A percentile compares a stretch with the other conserved stretches of the same genome.
Conservation (phyloP, 805 yeast genomes). For the Candida namnaoensis region DNA sequence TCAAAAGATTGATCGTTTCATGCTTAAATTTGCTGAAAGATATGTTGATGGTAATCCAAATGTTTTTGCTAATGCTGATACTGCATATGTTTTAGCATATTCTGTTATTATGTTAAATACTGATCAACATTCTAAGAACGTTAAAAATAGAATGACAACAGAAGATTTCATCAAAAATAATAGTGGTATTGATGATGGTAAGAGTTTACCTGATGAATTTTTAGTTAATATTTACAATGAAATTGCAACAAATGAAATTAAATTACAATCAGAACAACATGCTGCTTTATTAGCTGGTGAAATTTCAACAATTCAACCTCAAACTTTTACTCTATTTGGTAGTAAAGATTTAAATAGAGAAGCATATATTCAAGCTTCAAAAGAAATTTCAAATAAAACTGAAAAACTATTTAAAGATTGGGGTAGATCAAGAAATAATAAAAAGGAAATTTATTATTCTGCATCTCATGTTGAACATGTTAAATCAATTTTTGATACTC, state of each 20-base stretch:
- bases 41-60: constrained; percentile 82
- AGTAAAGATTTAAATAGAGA: constrained; percentile 67
- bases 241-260: constrained; percentile 78
- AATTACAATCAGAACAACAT: constrained; percentile 87
- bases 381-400: constrained; percentile 83
- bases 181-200: constrained; percentile 87
- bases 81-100: constrained; percentile 87
- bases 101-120: constrained; percentile 91
- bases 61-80: constrained; percentile 86
- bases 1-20: constrained; percentile 92
- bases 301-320: constrained; percentile 23
- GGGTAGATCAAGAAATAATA: constrained; percentile 37
- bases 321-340: constrained; percentile 50
- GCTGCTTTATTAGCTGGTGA: constrained; percentile 77
- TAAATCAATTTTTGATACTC: constrained; percentile 82
- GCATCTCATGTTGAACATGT: constrained; percentile 90
- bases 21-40: constrained; percentile 95
- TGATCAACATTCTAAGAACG: constrained; percentile 84
- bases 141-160: constrained; percentile 78
- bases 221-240: constrained; percentile 67
- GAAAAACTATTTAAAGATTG: constrained; percentile 71
- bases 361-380: constrained; percentile 88
- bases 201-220: constrained; percentile 69
- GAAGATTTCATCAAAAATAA: constrained; percentile 85
- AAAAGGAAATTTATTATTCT: constrained; percentile 51